Conservation (phyloP, 108 stramenopile species). For the Conticribra weissflogii region DNA sequence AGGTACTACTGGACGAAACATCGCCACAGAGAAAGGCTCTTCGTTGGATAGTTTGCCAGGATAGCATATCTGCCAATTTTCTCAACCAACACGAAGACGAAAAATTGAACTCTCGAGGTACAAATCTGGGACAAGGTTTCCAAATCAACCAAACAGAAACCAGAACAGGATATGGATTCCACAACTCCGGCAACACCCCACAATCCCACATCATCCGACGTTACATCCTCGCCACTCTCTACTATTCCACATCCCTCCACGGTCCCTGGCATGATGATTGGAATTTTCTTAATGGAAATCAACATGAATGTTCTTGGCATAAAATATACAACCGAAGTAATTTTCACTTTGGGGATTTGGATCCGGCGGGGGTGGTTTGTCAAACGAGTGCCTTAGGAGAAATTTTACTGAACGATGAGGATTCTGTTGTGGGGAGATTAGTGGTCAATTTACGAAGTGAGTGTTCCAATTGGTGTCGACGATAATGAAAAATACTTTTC, state of each 20-base stretch:
- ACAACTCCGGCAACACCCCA: neutral
- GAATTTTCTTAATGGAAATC: conserved; percentile 4
- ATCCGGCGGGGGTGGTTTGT: conserved; percentile 4
- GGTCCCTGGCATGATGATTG: conserved; percentile 3
- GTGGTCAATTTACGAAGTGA: too few species aligned
- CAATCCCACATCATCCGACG: neutral
- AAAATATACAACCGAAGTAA: neutral
- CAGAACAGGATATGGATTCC: neutral
- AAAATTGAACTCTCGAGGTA: too few species aligned
- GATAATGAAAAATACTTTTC: too few species aligned
- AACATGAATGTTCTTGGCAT: conserved; percentile 15
- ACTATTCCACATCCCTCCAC: neutral
- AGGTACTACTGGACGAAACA: too few species aligned
- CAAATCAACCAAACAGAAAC: neutral
- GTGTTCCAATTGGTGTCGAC: too few species aligned
- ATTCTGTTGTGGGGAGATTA: too few species aligned
- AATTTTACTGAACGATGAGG: too few species aligned
- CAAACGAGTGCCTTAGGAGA: too few species aligned
- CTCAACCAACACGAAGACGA: too few species aligned
- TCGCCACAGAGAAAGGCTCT: conserved; percentile 14
- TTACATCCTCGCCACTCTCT: conserved; percentile 1
- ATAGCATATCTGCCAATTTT: neutral
- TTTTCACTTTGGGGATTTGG: conserved; percentile 8
- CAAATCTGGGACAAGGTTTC: neutral
- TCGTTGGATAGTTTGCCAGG: conserved; percentile 9